Evolutionary conservation across 768 basidiomycete genomes (phyloP), one percentile per base, ranked within the genome.

Genomic region (Pleurotus ostreatus): DNA sequence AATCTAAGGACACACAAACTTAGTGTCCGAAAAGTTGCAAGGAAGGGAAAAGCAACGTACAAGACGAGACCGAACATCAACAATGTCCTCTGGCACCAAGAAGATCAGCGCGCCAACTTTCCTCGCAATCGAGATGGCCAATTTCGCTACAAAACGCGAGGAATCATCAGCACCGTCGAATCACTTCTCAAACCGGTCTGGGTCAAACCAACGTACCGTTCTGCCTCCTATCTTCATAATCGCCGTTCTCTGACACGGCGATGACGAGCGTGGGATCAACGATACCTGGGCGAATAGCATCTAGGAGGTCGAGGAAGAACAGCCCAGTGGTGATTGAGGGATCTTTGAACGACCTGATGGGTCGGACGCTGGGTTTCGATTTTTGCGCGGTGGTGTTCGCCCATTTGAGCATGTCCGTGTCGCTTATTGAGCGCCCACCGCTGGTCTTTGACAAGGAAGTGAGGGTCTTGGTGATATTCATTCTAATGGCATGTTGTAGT

Each of bases 21-120:
- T 52, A 23, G 23, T 26, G 11, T 22, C 15, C 16, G 11, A 40
- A 15, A 20, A 13, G 39, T 37, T n/a, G n/a, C 7, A 39, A 26
- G 39, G 1, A 58, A 49, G 47, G 13, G 49, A 38, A 20, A 23
- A 22, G 25, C 37, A 16, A 78, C 89, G 40, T 68, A 96, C 94
- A 68, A 97, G 78, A 57, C 92, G 85, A 30, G 94, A 85, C 43
- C 96, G 86, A 58, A 98, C 82, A 68, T 98, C 95, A 37, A 98
- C 94, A 63, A 98, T 94, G 71, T 94, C 94, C 66, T 98, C 96
- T 0, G 96, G 94, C 0, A 98, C 96, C 57, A 98, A 74, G 81
- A 98, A 98, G 64, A 98, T 98, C 63, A 97, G 71, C 4, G 92
- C 92, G 54, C 93, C 92, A 87, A 95, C 88, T 81, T 98, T 98